Conservation (phyloP, 2,329 filamentous ascomycete species). For the Orbilia ellipsospora region DNA sequence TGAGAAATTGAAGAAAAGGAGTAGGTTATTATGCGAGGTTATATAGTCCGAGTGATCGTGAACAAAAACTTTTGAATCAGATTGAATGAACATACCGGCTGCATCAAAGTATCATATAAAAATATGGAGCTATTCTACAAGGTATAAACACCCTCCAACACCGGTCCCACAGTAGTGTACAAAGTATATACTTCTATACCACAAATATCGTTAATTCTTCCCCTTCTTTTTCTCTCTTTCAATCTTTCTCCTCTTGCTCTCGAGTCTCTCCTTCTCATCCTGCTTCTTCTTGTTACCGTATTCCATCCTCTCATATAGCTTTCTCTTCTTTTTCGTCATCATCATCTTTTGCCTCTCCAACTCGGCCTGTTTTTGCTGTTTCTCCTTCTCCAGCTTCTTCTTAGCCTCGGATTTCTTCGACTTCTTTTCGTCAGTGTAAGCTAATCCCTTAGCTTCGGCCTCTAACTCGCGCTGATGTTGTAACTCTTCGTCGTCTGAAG, state of each 20-base stretch:
- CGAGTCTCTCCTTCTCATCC: conserved; percentile 85
- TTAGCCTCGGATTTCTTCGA: conserved; percentile 73
- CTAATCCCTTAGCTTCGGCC: conserved; percentile 83
- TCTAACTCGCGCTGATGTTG: conserved; percentile 90
- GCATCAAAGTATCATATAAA: conserved; percentile 14
- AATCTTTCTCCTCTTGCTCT: conserved; percentile 88
- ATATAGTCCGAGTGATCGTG: not conserved
- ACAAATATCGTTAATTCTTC: conserved; percentile 31
- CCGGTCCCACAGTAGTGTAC: conserved; percentile 46
- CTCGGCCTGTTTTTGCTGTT: conserved; percentile 78
- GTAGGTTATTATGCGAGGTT: too few relatives aligned
- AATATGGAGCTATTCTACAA: conserved; percentile 36
- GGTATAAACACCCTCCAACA: conserved; percentile 41
- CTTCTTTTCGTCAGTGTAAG: conserved; percentile 66
- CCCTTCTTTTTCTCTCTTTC: conserved; percentile 68
- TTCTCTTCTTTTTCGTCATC: conserved; percentile 97
- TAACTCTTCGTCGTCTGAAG: conserved; percentile 67
- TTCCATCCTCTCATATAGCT: conserved; percentile 96
- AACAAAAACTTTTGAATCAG: not conserved
- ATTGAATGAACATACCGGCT: not conserved
- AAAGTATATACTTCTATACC: conserved; percentile 25
- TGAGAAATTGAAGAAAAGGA: too few relatives aligned
- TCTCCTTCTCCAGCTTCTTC: conserved; percentile 73
- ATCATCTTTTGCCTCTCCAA: conserved; percentile 95
- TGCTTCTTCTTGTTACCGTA: conserved; percentile 94